Evolutionary conservation across 305 asterid genomes (phyloP).

Genomic region (Fraxinus paxiana): DNA sequence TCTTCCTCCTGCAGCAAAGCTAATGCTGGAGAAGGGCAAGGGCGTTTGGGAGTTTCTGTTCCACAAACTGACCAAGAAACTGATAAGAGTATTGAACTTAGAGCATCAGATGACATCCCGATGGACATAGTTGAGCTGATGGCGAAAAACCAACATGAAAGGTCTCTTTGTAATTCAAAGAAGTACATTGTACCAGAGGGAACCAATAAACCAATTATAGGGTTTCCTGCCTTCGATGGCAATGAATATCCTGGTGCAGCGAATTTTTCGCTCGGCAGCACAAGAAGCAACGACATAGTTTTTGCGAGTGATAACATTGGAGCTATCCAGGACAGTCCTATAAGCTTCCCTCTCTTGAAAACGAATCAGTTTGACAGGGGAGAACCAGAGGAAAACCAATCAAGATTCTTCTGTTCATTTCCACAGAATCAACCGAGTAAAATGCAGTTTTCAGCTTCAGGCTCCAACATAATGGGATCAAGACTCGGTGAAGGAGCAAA

Average conservation of each 20-base stretch:
- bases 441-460: conserved; percentile 28
- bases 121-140: conserved; percentile 78
- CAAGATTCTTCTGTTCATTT: conserved; percentile 25
- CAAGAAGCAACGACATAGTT: conserved; percentile 19
- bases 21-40: conserved; percentile 34
- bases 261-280: conserved; percentile 23
- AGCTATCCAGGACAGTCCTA: conserved; percentile 15
- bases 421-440: conserved; percentile 36
- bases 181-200: conserved; percentile 17
- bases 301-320: conserved; percentile 22
- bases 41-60: conserved; percentile 19
- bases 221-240: conserved; percentile 24
- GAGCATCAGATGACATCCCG: conserved; percentile 64
- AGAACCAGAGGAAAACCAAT: conserved; percentile 26
- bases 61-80: conserved; percentile 26
- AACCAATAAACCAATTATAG: conserved; percentile 15
- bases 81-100: conserved; percentile 25
- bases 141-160: conserved; percentile 63
- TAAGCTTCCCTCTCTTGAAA: conserved; percentile 23
- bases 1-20: conserved; percentile 28
- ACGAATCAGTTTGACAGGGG: conserved; percentile 20
- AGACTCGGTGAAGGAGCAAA: conserved; percentile 17
- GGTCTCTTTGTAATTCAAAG: conserved; percentile 38
- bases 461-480: conserved; percentile 26
- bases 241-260: conserved; percentile 25